These are phyloP conservation scores for Calonectria fujianensis DNA, from an alignment of 2,329 filamentous ascomycete genomes.

Conservation along the genomic window DNA sequence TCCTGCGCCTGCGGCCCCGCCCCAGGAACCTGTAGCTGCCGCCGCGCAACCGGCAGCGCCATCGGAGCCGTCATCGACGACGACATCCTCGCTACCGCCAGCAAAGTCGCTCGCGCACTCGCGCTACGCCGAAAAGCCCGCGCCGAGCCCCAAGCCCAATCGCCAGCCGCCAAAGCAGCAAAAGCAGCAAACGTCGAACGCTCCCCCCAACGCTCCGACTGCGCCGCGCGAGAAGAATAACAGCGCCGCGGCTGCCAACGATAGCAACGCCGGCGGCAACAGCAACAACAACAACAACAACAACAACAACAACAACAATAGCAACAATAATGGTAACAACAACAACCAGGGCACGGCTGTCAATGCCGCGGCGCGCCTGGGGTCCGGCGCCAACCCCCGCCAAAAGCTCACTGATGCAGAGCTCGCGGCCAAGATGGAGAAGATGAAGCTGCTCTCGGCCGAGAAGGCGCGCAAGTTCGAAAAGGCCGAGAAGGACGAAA, in stretches of 20 bases:
- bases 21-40: slow-evolving; percentile 39
- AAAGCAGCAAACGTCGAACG: slow-evolving; percentile 49
- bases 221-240: slow-evolving; percentile 55
- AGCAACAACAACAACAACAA: background rate
- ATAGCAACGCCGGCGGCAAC: background rate
- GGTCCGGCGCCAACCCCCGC: slow-evolving; percentile 75
- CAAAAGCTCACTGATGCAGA: slow-evolving; percentile 77
- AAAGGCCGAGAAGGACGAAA: slow-evolving; percentile 74
- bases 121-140: slow-evolving; percentile 59
- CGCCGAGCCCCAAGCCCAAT: slow-evolving; percentile 42
- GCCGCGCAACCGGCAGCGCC: slow-evolving; percentile 36
- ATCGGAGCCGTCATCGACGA: slow-evolving; percentile 9
- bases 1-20: slow-evolving; percentile 37
- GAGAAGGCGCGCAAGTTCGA: slow-evolving; percentile 77
- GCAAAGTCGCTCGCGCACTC: slow-evolving; percentile 57
- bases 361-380: slow-evolving; percentile 65
- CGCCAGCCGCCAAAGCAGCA: slow-evolving; percentile 38
- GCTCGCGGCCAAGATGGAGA: slow-evolving; percentile 75
- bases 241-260: background rate
- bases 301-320: background rate
- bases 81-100: slow-evolving; percentile 38
- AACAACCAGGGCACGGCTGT: slow-evolving; percentile 56
- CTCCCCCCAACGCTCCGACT: slow-evolving; percentile 58
- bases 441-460: slow-evolving; percentile 75
- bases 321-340: background rate